phyloP scores from a whole-genome alignment of 192 early-diverging fungal species.

The Dimargaris verticillata region DNA sequence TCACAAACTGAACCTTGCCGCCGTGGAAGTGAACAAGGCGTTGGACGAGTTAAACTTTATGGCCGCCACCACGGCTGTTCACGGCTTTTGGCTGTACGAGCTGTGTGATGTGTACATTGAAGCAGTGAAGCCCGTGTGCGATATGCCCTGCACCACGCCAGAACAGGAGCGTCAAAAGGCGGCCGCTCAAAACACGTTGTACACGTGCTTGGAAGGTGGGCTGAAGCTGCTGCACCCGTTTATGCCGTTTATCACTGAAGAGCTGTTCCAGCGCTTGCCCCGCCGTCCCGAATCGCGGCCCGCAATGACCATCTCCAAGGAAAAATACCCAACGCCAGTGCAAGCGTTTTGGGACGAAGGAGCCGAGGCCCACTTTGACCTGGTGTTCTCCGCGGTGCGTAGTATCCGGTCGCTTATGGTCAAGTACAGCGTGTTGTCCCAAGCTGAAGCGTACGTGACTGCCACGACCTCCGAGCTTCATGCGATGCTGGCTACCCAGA shows the following conservation, averaged over 20 bases:
- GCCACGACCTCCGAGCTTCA: constrained; percentile 23
- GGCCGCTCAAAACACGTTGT: constrained; percentile 73
- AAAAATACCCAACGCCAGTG: constrained; percentile 26
- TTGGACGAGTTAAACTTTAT: constrained; percentile 82
- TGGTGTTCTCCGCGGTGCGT: constrained; percentile 57
- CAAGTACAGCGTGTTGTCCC: constrained; percentile 49
- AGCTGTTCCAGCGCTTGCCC: constrained; percentile 90
- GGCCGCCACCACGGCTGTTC: constrained; percentile 67
- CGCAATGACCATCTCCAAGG: constrained; percentile 49
- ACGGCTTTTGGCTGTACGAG: constrained; percentile 93
- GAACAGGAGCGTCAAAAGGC: constrained; percentile 26
- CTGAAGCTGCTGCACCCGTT: constrained; percentile 90
- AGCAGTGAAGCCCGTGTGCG: constrained; percentile 77
- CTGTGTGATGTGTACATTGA: constrained; percentile 97
- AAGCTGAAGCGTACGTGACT: constrained; percentile 40
- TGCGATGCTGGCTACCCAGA: constrained; percentile 37
- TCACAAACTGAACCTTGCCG: constrained; percentile 69
- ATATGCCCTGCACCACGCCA: constrained; percentile 39
- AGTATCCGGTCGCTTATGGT: constrained; percentile 59
- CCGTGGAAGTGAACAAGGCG: constrained; percentile 54
- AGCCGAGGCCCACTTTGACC: constrained; percentile 66
- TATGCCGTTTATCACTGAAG: constrained; percentile 98
- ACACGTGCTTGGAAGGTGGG: constrained; percentile 85
- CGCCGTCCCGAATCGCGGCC: constrained; percentile 39
- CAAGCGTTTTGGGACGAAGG: constrained; percentile 36